Percentiles rank a stretch among this genome's conserved stretches.
Conservation (phyloP, 352 stramenopile species). For the Paralagenidium karlingii region DNA sequence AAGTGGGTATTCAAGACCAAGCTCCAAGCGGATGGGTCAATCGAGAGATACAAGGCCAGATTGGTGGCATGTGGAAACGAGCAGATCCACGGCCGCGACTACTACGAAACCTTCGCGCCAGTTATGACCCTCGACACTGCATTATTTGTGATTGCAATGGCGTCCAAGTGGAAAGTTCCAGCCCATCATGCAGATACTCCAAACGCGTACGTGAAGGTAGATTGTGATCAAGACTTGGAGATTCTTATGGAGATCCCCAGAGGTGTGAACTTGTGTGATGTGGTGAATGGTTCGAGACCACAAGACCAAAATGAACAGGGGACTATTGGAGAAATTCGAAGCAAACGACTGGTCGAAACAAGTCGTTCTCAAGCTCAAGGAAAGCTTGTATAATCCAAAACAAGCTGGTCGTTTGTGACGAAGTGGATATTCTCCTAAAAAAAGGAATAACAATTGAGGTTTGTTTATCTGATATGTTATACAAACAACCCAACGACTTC, state of each 20-base stretch:
- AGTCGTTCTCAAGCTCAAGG: too few relatives aligned
- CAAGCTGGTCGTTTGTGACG: too few relatives aligned
- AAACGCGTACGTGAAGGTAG: slow-evolving; percentile 3
- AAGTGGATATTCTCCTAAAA: too few relatives aligned
- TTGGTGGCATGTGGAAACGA: slow-evolving; percentile 2
- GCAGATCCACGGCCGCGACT: neutral
- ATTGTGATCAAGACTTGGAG: neutral
- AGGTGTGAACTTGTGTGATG: too few relatives aligned
- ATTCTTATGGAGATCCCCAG: slow-evolving; percentile 2
- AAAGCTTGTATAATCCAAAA: too few relatives aligned
- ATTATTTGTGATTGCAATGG: slow-evolving; percentile 1
- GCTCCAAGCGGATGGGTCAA: neutral
- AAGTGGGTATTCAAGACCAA: slow-evolving; percentile 4
- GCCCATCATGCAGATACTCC: slow-evolving; percentile 1
- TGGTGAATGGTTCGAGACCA: too few relatives aligned
- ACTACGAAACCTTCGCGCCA: neutral
- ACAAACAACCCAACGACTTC: too few relatives aligned
- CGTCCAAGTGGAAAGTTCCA: neutral
- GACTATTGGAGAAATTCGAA: too few relatives aligned
- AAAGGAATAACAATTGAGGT: too few relatives aligned
- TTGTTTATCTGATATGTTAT: too few relatives aligned
- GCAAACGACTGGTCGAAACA: too few relatives aligned
- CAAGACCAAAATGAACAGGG: too few relatives aligned
- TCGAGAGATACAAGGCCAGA: slow-evolving; percentile 6
- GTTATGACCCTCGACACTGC: slow-evolving; percentile 1